Percentiles rank a stretch among this genome's conserved stretches.
phyloP scores from a whole-genome alignment of 805 yeast genomes.

The Yamadazyma philogaea region DNA sequence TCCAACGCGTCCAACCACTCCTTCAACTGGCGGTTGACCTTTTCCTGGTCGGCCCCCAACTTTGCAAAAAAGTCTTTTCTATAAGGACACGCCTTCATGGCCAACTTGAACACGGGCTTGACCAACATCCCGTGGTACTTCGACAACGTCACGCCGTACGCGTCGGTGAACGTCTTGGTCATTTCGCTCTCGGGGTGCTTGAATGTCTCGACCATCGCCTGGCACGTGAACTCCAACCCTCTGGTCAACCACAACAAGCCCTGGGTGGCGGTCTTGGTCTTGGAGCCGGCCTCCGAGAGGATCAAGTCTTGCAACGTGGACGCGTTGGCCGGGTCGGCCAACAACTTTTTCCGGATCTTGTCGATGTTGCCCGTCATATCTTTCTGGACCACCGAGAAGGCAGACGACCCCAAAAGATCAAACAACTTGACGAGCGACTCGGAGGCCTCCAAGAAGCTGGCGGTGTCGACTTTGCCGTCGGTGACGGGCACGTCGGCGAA shows the following conservation, averaged over 20 bases:
- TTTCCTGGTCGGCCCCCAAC: slow-evolving; percentile 71
- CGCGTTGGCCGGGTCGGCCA: slow-evolving; percentile 60
- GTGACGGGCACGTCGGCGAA: slow-evolving; percentile 69
- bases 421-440: slow-evolving; percentile 80
- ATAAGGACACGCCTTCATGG: slow-evolving; percentile 94
- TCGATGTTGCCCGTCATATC: slow-evolving; percentile 86
- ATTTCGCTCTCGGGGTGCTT: slow-evolving; percentile 63
- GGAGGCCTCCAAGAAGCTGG: slow-evolving; percentile 76
- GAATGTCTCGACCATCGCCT: slow-evolving; percentile 78
- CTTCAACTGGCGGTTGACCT: slow-evolving; percentile 60
- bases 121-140: slow-evolving; percentile 79
- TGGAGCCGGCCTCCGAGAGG: slow-evolving; percentile 63
- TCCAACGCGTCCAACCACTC: slow-evolving; percentile 79
- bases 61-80: slow-evolving; percentile 80
- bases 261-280: slow-evolving; percentile 79
- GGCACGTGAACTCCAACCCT: slow-evolving; percentile 88
- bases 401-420: slow-evolving; percentile 80
- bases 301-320: slow-evolving; percentile 77
- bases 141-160: slow-evolving; percentile 77
- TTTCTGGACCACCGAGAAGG: slow-evolving; percentile 78
- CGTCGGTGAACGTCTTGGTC: slow-evolving; percentile 73
- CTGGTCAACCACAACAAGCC: slow-evolving; percentile 84
- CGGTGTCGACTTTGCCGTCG: slow-evolving; percentile 64
- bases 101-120: slow-evolving; percentile 85
- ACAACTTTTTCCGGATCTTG: slow-evolving; percentile 65